Conservation (phyloP, 108 stramenopile species). For the Fragilariopsis cylindrus region DNA sequence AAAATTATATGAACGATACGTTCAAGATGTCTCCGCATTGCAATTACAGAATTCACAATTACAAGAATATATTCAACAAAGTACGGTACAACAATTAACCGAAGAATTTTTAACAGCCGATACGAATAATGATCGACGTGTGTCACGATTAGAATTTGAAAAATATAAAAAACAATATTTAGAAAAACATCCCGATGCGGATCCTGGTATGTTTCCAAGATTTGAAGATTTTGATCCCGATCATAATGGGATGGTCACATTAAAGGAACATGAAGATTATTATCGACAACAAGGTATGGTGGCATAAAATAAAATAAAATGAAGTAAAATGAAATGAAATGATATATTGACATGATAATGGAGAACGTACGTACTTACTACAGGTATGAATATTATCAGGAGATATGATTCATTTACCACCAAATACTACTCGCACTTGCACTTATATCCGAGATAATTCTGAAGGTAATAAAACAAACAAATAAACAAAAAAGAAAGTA, state of each 20-base stretch:
- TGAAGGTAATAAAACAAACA: too few relatives aligned
- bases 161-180: constrained; percentile 29
- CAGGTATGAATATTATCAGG: too few relatives aligned
- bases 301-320: background rate
- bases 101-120: constrained; percentile 32
- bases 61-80: constrained; percentile 18
- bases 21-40: constrained; percentile 22
- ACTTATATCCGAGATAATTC: too few relatives aligned
- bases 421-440: too few relatives aligned
- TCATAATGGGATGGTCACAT: constrained; percentile 30
- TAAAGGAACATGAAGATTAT: constrained; percentile 28
- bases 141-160: constrained; percentile 29
- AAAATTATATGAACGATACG: constrained; percentile 25
- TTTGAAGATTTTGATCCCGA: constrained; percentile 44
- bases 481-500: too few relatives aligned
- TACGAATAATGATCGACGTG: constrained; percentile 22
- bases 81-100: constrained; percentile 18
- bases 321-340: too few relatives aligned
- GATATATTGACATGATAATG: too few relatives aligned
- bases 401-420: too few relatives aligned
- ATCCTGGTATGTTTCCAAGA: constrained; percentile 19
- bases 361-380: too few relatives aligned
- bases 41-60: constrained; percentile 33
- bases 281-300: constrained; percentile 26
- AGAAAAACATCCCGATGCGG: constrained; percentile 28